These are phyloP conservation scores for Kazachstania sp. DNA, from an alignment of 1,139 yeast genomes.

Conservation along the genomic window DNA sequence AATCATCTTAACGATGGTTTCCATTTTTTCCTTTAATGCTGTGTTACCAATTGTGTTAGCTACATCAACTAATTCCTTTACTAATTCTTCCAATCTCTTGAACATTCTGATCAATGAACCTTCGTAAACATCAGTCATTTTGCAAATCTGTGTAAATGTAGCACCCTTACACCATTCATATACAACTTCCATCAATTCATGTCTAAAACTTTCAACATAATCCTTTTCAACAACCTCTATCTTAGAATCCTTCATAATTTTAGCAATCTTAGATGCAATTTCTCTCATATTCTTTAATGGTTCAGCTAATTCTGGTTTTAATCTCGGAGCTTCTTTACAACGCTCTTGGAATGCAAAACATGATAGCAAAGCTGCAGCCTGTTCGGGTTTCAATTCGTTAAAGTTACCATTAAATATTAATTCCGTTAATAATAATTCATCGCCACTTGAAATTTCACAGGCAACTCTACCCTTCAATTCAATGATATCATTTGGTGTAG, in stretches of 20 bases:
- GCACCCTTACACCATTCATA: constrained; percentile 97
- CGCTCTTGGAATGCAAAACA: constrained; percentile 97
- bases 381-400: constrained; percentile 78
- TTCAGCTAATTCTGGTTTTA: constrained; percentile 80
- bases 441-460: constrained; percentile 94
- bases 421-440: constrained; percentile 81
- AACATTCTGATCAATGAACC: constrained; percentile 93
- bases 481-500: constrained; percentile 72
- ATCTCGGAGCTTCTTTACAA: constrained; percentile 77
- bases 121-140: constrained; percentile 97
- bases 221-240: constrained; percentile 84
- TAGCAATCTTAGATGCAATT: constrained; percentile 85
- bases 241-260: constrained; percentile 80
- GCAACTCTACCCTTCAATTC: constrained; percentile 95
- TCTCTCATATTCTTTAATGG: constrained; percentile 82
- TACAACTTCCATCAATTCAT: constrained; percentile 94
- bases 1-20: constrained; percentile 69
- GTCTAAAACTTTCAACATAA: constrained; percentile 81
- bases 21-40: constrained; percentile 83
- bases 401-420: constrained; percentile 91
- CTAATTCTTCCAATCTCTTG: constrained; percentile 84
- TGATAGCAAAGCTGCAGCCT: constrained; percentile 83
- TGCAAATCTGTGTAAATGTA: constrained; percentile 89
- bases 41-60: constrained; percentile 89
- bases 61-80: constrained; percentile 82